Percentiles rank a stretch among this genome's conserved stretches.
These are phyloP conservation scores for Podospora sp. DNA, from an alignment of 495 filamentous ascomycete species.

Conservation along the genomic window DNA sequence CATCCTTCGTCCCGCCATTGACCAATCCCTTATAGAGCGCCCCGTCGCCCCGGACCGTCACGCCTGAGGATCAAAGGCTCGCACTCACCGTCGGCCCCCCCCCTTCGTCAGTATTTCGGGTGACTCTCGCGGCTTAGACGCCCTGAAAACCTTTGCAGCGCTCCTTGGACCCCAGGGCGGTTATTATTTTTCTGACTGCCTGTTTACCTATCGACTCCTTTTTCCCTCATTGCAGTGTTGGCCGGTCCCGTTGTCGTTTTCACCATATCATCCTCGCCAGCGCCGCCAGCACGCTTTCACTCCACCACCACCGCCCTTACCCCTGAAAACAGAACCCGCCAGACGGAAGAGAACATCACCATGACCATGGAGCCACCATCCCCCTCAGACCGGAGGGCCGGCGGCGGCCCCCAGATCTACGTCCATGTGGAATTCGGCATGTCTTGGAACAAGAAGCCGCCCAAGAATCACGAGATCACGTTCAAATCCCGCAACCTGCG, in stretches of 20 bases:
- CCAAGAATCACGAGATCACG: constrained; percentile 46
- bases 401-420: constrained; percentile 44
- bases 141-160: background rate
- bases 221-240: background rate
- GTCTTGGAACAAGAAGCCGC: constrained; percentile 44
- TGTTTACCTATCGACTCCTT: background rate
- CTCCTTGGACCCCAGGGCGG: background rate
- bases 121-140: background rate
- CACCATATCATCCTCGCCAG: constrained; percentile 10
- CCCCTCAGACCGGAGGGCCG: constrained; percentile 28
- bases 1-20: constrained; percentile 2
- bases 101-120: background rate
- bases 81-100: background rate
- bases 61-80: background rate
- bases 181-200: background rate
- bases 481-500: constrained; percentile 47
- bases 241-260: background rate
- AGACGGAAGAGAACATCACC: constrained; percentile 29
- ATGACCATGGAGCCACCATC: constrained; percentile 38
- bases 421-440: constrained; percentile 50
- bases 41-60: constrained; percentile 13
- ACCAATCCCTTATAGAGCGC: constrained; percentile 18
- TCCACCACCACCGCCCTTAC: background rate
- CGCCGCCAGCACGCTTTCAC: background rate
- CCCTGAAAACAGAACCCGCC: constrained; percentile 4